A percentile compares a stretch with the other conserved stretches of the same genome.
Conservation (phyloP, 805 yeast genomes). For the Wickerhamiella dianesei region DNA sequence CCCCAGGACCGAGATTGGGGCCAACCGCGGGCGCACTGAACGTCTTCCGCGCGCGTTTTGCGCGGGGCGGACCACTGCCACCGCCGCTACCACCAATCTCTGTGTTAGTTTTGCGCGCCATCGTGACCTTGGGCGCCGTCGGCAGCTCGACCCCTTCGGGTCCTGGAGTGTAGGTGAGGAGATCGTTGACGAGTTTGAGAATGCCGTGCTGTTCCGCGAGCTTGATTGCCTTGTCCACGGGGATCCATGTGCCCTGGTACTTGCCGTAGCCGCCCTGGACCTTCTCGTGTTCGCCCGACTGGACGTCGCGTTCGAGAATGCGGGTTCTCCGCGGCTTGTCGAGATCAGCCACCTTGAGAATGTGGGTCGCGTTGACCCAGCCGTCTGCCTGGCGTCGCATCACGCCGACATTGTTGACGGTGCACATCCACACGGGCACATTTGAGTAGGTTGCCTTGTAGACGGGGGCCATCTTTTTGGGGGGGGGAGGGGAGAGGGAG, state of each 20-base stretch:
- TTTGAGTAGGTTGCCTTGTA: conserved; percentile 34
- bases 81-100: conserved; percentile 2
- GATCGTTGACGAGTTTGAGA: conserved; percentile 43
- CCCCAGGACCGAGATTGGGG: background rate
- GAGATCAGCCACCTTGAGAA: conserved; percentile 81
- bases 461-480: conserved; percentile 17
- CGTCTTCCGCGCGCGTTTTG: conserved; percentile 15
- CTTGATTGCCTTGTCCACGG: conserved; percentile 56
- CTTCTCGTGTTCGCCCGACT: conserved; percentile 76
- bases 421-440: conserved; percentile 36
- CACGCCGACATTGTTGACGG: conserved; percentile 55
- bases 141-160: conserved; percentile 13
- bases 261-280: conserved; percentile 96
- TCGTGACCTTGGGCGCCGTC: conserved; percentile 50
- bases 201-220: conserved; percentile 58
- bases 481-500: background rate
- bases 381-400: conserved; percentile 87
- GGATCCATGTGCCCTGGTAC: conserved; percentile 96
- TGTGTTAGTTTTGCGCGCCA: conserved; percentile 25
- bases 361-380: conserved; percentile 97
- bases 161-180: conserved; percentile 45
- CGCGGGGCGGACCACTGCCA: conserved; percentile 2
- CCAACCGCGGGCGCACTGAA: conserved; percentile 8
- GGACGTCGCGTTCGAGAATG: conserved; percentile 86
- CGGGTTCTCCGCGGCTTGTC: conserved; percentile 91